Evolutionary conservation across 2,329 filamentous ascomycete species (phyloP), one percentile per base, ranked within the genome.

Genomic region (Neonectria neomacrospora): DNA sequence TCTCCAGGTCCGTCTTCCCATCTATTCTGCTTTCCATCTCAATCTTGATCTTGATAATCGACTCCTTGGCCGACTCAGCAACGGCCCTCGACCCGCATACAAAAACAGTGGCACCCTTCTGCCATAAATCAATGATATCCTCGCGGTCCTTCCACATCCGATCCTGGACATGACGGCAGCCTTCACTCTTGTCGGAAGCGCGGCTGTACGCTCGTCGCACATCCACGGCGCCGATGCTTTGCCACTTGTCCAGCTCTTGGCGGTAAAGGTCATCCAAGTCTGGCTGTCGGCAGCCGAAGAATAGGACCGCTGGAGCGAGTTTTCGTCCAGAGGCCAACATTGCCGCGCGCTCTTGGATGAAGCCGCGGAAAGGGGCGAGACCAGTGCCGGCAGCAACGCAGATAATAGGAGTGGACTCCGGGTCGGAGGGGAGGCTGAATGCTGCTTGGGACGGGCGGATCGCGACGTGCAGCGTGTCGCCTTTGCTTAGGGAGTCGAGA

Each of bases 361-460:
- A 90, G 0, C 83, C 87, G 1, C 85, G 81, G 80, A 90, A 89
- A 0, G 88, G 88, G 0, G 87, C 87, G 1, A 89, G 75, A 0
- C 87, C 87, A 0, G 85, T 82, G 1, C 84, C 84, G 0, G 83
- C 83, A 3, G 75, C 81, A 11, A 86, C 72, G 73, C 81, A 81
- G 64, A 87, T 79, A 26, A 87, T 71, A 1, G 85, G 84, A 1
- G 79, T 82, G 34, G 70, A 80, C 52, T 80, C 79, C 0, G 77
- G 72, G 59, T 81, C 77, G 8, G 72, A 63, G 0, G 85, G 84
- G 0, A 86, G 79, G 57, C 81, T 80, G 76, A 87, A 86, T 5
- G 79, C 85, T 2, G 79, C 75, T 72, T 3, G 64, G 0, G 79
- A 79, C 2, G 76, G 77, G 9, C 80, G 79, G 23, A 83, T 76